Percentiles rank a stretch among this genome's conserved stretches.
phyloP scores from a whole-genome alignment of 345 rosid genomes.

The Eucalyptus paniculata region DNA sequence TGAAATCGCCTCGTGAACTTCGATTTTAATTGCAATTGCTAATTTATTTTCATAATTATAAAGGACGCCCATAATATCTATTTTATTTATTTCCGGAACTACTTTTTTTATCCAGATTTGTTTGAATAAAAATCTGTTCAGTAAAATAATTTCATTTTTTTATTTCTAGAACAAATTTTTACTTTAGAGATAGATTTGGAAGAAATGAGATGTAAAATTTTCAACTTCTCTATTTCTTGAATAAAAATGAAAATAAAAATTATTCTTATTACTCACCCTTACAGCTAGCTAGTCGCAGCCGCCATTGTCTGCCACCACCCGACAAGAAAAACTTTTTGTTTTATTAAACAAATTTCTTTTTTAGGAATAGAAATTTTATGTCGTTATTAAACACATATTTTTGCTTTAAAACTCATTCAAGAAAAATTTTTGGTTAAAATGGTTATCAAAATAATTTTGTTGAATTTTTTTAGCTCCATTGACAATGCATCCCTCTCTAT shows the following conservation, averaged over 20 bases:
- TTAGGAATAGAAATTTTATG: fast-evolving
- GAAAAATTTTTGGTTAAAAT: too few species aligned
- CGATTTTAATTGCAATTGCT: not conserved
- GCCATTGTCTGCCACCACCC: fast-evolving
- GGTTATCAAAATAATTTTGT: not conserved
- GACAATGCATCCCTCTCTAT: not conserved
- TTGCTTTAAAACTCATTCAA: too few species aligned
- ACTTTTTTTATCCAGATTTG: too few species aligned
- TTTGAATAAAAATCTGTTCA: fast-evolving
- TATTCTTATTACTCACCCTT: fast-evolving
- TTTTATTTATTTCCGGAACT: fast-evolving
- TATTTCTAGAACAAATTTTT: too few species aligned
- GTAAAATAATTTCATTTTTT: too few species aligned
- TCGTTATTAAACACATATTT: fast-evolving
- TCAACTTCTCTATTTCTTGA: too few species aligned
- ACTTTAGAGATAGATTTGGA: fast-evolving
- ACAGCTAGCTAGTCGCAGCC: fast-evolving
- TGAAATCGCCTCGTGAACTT: not conserved
- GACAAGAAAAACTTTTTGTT: fast-evolving
- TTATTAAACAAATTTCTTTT: too few species aligned
- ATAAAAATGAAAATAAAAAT: too few species aligned
- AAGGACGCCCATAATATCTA: fast-evolving
- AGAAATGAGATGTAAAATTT: too few species aligned
- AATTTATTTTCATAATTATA: not conserved
- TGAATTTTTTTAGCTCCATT: not conserved